Conservation (phyloP, 2,329 filamentous ascomycete genomes). For the Seiridium unicorne region DNA sequence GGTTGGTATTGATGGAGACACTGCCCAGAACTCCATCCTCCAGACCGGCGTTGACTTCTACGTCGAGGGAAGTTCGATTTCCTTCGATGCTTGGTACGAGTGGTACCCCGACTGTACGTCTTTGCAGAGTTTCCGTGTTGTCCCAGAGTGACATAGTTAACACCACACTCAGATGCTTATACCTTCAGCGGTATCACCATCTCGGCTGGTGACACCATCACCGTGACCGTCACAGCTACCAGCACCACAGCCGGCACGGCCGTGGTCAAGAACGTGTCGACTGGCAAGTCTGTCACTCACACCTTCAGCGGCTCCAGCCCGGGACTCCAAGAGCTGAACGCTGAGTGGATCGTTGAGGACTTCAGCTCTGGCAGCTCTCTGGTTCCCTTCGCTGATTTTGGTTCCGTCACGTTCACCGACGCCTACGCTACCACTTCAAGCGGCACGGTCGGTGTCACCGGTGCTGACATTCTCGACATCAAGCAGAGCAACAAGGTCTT, state of each 20-base stretch:
- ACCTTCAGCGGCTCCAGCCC: conserved; percentile 41
- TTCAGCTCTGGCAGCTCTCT: conserved; percentile 37
- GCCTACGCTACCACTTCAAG: conserved; percentile 19
- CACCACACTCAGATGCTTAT: conserved; percentile 36
- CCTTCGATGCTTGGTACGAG: conserved; percentile 54
- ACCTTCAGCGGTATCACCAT: conserved; percentile 47
- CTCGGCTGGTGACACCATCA: conserved; percentile 22
- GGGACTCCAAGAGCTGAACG: conserved; percentile 52
- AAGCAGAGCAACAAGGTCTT: conserved; percentile 36
- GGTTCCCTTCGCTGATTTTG: conserved; percentile 45
- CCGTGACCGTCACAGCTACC: conserved; percentile 30
- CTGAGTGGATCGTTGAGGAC: conserved; percentile 64
- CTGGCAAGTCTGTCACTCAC: conserved; percentile 51
- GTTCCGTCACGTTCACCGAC: conserved; percentile 39
- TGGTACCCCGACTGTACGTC: conserved; percentile 32
- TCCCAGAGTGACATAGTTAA: no score
- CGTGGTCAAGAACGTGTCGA: conserved; percentile 49
- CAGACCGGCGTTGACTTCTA: conserved; percentile 59
- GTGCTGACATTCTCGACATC: conserved; percentile 43
- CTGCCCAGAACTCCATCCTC: conserved; percentile 50
- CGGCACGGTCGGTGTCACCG: conserved; percentile 31
- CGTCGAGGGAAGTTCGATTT: conserved; percentile 35
- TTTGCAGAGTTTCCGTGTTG: no score
- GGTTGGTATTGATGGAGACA: conserved; percentile 63
- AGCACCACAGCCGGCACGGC: conserved; percentile 42